These are phyloP conservation scores for Theileria annulata DNA, from an alignment of 169 alveolate species.

Conservation along the genomic window DNA sequence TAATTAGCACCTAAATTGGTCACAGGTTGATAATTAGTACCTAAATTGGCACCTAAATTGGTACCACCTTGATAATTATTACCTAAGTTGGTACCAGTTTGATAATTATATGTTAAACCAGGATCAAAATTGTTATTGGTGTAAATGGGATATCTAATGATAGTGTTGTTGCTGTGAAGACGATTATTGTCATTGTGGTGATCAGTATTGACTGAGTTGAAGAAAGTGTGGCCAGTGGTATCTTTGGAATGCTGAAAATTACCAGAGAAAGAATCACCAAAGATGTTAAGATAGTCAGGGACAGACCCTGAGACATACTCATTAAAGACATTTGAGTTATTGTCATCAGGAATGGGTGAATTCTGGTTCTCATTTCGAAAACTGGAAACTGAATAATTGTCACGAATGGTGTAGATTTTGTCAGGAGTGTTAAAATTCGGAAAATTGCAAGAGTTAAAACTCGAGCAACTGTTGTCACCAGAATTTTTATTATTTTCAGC, in stretches of 20 bases:
- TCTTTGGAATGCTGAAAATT: not conserved
- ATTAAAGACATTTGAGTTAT: not conserved
- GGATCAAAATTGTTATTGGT: not conserved
- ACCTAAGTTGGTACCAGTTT: not conserved
- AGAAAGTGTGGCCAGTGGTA: not conserved
- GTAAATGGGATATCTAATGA: constrained; percentile 3
- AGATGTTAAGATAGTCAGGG: not conserved
- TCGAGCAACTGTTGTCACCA: not conserved
- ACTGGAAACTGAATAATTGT: not conserved
- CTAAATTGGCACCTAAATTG: too few relatives aligned
- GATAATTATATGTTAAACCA: not conserved
- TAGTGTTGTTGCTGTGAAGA: not conserved
- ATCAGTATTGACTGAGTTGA: not conserved
- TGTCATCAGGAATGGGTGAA: not conserved
- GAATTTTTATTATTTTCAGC: not conserved
- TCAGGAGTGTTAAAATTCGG: not conserved
- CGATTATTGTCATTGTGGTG: not conserved
- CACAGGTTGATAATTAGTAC: not conserved
- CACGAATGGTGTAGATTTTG: not conserved
- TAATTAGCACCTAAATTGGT: not conserved
- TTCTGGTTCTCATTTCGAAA: not conserved
- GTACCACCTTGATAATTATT: too few relatives aligned
- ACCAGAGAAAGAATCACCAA: not conserved
- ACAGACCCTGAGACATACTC: not conserved
- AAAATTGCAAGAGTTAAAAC: not conserved